Conservation (phyloP, 192 early-diverging fungal species). For the Umbelopsis sp. region DNA sequence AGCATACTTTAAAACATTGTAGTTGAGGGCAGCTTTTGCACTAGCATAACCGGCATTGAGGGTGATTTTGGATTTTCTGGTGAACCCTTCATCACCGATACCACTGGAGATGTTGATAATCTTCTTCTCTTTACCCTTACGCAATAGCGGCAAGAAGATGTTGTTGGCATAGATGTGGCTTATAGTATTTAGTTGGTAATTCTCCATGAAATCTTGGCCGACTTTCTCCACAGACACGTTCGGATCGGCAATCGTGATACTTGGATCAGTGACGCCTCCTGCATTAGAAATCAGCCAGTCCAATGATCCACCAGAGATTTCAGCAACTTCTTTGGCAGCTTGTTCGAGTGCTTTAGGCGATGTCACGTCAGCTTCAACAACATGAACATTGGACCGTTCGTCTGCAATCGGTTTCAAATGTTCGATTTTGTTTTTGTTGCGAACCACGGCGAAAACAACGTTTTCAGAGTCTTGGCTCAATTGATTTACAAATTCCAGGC, state of each 20-base stretch:
- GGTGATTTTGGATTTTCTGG: background rate
- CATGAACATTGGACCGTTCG: background rate
- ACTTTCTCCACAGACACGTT: background rate
- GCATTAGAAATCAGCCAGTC: constrained; percentile 4
- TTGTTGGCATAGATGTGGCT: constrained; percentile 9
- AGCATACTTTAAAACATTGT: constrained; percentile 10
- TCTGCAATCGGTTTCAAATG: background rate
- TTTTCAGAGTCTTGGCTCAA: background rate
- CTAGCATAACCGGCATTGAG: constrained; percentile 1
- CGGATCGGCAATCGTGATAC: background rate
- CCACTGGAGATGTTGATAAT: constrained; percentile 35
- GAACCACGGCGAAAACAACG: constrained; percentile 11
- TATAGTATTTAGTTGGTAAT: constrained; percentile 30
- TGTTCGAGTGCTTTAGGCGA: background rate
- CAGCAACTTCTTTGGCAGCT: background rate
- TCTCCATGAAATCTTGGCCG: background rate
- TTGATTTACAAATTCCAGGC: constrained; percentile 37
- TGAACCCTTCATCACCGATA: constrained; percentile 21
- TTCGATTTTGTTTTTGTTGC: background rate
- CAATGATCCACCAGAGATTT: constrained; percentile 15
- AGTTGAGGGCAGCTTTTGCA: constrained; percentile 30
- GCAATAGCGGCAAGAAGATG: constrained; percentile 18
- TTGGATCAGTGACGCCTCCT: background rate
- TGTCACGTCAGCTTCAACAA: constrained; percentile 3
- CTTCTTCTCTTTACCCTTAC: constrained; percentile 15